These are phyloP conservation scores for Cyclotella kingstonii DNA, from an alignment of 108 stramenopile species.

Conservation along the genomic window DNA sequence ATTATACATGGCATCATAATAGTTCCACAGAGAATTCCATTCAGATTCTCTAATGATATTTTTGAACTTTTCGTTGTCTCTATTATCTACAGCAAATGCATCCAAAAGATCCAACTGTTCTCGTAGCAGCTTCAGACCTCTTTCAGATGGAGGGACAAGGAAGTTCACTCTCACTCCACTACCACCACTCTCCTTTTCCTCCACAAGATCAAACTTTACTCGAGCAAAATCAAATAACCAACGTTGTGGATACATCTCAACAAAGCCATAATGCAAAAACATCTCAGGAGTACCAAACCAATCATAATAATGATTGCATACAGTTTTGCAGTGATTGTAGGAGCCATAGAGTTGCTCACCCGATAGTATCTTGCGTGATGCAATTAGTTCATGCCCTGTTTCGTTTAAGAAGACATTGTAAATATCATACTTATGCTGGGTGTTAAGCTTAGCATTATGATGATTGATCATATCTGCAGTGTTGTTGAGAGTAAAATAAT, in stretches of 20 bases:
- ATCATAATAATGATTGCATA: slow-evolving; percentile 34
- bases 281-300: slow-evolving; percentile 64
- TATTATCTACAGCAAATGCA: no score
- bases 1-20: no score
- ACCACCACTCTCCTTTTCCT: no score
- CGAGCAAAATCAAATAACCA: slow-evolving; percentile 57
- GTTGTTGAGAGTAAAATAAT: no score
- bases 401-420: slow-evolving; percentile 12
- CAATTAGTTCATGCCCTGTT: slow-evolving; percentile 25
- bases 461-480: slow-evolving; percentile 59
- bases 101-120: no score
- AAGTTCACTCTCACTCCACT: no score
- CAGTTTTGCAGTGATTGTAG: slow-evolving; percentile 66
- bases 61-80: no score
- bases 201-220: slow-evolving; percentile 44
- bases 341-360: slow-evolving; percentile 67
- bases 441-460: slow-evolving; percentile 44
- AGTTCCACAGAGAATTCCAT: no score
- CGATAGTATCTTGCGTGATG: slow-evolving; percentile 41
- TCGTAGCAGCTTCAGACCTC: no score
- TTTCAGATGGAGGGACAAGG: no score
- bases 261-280: slow-evolving; percentile 74
- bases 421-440: slow-evolving; percentile 32
- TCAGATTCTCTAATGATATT: no score
- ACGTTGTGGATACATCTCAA: slow-evolving; percentile 72